Conservation (phyloP, 768 basidiomycete species). For the Podaxis sp. region DNA sequence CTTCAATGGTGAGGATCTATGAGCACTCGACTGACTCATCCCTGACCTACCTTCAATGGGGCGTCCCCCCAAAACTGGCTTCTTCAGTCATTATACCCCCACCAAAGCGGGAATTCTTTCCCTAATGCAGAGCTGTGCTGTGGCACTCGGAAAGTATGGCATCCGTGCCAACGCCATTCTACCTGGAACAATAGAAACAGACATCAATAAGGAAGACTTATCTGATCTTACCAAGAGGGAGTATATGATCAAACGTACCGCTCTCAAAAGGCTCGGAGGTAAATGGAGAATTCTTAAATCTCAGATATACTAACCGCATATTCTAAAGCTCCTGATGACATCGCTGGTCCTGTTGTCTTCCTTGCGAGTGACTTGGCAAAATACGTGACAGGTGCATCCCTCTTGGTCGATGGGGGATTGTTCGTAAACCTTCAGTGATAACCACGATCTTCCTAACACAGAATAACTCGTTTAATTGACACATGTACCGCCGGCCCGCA, state of each 20-base stretch:
- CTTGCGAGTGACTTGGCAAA: constrained; percentile 68
- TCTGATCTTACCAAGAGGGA: constrained; percentile 54
- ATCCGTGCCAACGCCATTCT: constrained; percentile 72
- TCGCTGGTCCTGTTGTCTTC: constrained; percentile 75
- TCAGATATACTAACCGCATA: background rate
- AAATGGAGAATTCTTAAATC: constrained; percentile 17
- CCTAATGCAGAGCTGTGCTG: constrained; percentile 77
- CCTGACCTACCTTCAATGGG: background rate
- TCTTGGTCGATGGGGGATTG: constrained; percentile 71
- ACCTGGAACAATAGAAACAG: constrained; percentile 77
- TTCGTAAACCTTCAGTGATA: constrained; percentile 70
- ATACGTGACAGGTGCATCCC: constrained; percentile 65
- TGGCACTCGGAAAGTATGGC: constrained; percentile 72
- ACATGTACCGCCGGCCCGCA: constrained; percentile 5
- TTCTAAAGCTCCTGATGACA: constrained; percentile 56
- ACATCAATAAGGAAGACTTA: constrained; percentile 78
- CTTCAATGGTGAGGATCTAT: constrained; percentile 51
- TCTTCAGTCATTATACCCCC: constrained; percentile 67
- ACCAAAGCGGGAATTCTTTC: constrained; percentile 79
- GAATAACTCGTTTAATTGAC: background rate
- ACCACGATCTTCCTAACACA: background rate
- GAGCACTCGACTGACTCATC: background rate
- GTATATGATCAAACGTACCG: constrained; percentile 63
- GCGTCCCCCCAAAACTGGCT: background rate
- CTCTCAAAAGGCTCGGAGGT: constrained; percentile 66